A percentile compares a stretch with the other conserved stretches of the same genome.
phyloP scores from a whole-genome alignment of 805 yeast genomes.

The Clavispora vitiphila region DNA sequence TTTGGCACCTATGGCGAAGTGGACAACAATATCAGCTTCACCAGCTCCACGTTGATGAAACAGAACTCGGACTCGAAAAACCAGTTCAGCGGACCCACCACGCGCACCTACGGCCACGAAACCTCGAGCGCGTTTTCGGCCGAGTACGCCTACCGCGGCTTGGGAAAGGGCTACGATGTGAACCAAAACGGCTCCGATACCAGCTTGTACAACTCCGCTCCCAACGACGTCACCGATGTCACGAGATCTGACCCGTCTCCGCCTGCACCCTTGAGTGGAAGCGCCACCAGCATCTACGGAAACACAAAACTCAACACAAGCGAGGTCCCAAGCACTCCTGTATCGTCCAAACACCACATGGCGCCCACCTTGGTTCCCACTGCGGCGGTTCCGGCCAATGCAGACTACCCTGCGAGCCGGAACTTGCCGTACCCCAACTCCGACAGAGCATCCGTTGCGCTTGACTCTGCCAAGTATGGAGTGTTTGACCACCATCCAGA shows the following conservation, averaged over 20 bases:
- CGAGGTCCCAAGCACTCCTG: constrained; percentile 31
- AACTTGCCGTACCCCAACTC: constrained; percentile 23
- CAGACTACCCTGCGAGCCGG: constrained; percentile 9
- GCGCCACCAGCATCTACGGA: constrained; percentile 2
- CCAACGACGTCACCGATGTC: constrained; percentile 30
- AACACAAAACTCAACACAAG: constrained; percentile 19
- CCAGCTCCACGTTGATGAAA: constrained; percentile 3
- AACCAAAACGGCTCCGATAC: constrained; percentile 11
- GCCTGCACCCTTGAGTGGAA: constrained; percentile 3
- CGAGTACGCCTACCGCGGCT: constrained; percentile 11
- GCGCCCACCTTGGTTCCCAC: constrained; percentile 29
- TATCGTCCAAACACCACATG: constrained; percentile 25
- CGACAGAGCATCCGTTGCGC: constrained; percentile 13
- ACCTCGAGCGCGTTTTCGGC: constrained; percentile 3
- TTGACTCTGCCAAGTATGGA: constrained; percentile 16
- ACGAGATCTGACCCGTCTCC: constrained; percentile 18
- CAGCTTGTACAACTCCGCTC: constrained; percentile 27
- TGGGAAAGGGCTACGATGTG: constrained; percentile 3
- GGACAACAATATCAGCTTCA: constrained; percentile 5
- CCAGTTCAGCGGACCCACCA: constrained; percentile 4
- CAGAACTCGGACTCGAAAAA: not conserved
- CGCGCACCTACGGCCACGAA: constrained; percentile 1
- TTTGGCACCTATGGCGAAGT: constrained; percentile 10
- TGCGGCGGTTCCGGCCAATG: constrained; percentile 22
- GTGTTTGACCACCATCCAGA: constrained; percentile 43